Base-by-base conservation (phyloP, 768 basidiomycete species). In the Candolleomyces efflorescens region DNA sequence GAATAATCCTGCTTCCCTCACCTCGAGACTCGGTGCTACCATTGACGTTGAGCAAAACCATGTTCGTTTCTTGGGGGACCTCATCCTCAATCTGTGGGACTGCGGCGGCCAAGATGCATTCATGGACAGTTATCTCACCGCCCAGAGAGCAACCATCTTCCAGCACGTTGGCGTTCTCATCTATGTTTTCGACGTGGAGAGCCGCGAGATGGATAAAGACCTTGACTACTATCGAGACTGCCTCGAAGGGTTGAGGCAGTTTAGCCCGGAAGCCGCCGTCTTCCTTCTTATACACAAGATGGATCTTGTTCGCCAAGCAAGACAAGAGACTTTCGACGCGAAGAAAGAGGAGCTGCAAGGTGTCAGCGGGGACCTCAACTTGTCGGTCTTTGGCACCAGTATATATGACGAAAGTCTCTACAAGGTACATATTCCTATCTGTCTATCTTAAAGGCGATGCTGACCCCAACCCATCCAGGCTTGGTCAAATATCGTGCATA, bases 1-100 rank as follows among this genome's bases (percentile, higher is more conserved):
- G 44, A 96, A 96, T 69, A 93, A 96, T 66, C 91, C 93, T 24
- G 95, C 97, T 1, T 90, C 91, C 38, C 80, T 95, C 59, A 98
- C 96, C 2, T 81, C 90, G 50, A 84, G 95, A 17, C 82, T 99
- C 27, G 95, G 95, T 24, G 95, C 96, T 17, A 99, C 97, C 9
- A 96, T 98, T 62, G 96, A 98, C 69, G 94, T 98, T 60, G 96
- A 98, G 70, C 92, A 95, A 70, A 96, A 95, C 64, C 93, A 97
- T 68, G 94, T 98, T 61, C 89, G 94, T 44, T 98, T 99, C 71
- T 85, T 99, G 13, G 95, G 94, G 13, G 93, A 96, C 68, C 86
- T 98, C 65, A 90, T 94, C 60, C 85, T 99, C 71, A 96, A 96
- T 68, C 80, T 98, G 5, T 98, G 96, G 96, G 97, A 99, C 73